These are phyloP conservation scores for Diaporthe velutina DNA, from an alignment of 2,329 filamentous ascomycete genomes.

Conservation along the genomic window DNA sequence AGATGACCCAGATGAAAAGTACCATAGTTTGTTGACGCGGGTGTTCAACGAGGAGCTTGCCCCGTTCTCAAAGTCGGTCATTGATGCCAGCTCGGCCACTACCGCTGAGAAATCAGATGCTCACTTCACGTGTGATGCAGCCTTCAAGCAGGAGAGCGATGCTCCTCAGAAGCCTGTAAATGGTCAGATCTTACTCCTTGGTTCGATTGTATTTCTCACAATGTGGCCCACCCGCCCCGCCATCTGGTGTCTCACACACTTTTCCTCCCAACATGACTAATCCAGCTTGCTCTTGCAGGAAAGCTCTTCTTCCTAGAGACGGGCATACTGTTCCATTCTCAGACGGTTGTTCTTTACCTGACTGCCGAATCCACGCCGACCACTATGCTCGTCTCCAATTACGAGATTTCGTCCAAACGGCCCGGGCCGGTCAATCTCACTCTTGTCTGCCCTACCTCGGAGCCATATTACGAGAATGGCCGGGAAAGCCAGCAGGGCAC, in stretches of 20 bases:
- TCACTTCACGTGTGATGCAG: neutral
- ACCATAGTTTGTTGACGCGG: neutral
- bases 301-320: neutral
- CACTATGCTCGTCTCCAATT: neutral
- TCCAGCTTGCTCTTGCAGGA: neutral
- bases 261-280: neutral
- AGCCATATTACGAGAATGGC: neutral
- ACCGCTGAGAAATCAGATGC: no score
- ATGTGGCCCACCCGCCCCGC: neutral
- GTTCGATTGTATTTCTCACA: neutral
- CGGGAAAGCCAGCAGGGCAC: no score
- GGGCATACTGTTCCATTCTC: neutral
- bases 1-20: neutral
- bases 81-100: neutral
- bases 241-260: no score
- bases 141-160: neutral
- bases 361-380: neutral
- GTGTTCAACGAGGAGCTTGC: conserved; percentile 1
- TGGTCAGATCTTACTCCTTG: neutral
- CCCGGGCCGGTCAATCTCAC: neutral
- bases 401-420: neutral
- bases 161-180: neutral
- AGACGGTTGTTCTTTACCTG: neutral
- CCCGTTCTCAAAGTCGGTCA: neutral
- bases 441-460: neutral